phyloP scores from a whole-genome alignment of 768 basidiomycete species.

The Serendipita vermifera region DNA sequence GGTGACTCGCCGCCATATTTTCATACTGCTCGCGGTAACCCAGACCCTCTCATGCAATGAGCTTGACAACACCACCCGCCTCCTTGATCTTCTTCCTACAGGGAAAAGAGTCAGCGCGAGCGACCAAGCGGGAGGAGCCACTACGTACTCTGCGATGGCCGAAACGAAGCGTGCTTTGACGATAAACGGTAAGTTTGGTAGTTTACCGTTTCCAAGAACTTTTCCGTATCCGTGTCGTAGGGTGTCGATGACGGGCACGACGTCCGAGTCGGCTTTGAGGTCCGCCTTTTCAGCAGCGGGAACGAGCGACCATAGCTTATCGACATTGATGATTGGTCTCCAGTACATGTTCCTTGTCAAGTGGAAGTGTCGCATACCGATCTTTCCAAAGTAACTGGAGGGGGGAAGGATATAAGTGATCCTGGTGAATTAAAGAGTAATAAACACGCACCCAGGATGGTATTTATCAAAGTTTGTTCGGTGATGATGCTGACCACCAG shows the following conservation, averaged over 20 bases:
- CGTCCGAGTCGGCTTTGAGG: conserved; percentile 54
- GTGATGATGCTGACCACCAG: conserved; percentile 99
- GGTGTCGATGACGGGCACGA: conserved; percentile 93
- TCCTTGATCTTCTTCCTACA: conserved; percentile 72
- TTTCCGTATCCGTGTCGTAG: conserved; percentile 77
- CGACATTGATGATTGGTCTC: conserved; percentile 96
- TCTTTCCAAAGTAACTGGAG: conserved; percentile 92
- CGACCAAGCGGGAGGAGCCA: conserved; percentile 19
- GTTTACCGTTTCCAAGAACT: conserved; percentile 87
- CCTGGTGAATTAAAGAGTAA: neutral
- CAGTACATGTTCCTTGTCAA: conserved; percentile 80
- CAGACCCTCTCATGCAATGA: conserved; percentile 72
- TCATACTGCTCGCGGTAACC: too few relatives aligned
- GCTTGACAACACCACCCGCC: conserved; percentile 85
- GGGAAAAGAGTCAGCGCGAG: neutral
- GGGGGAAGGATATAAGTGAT: neutral
- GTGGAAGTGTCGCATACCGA: conserved; percentile 99
- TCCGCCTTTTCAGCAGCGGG: conserved; percentile 72
- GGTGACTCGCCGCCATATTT: too few relatives aligned
- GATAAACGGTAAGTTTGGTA: conserved; percentile 88
- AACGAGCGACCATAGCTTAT: conserved; percentile 90
- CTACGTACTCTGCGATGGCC: conserved; percentile 59
- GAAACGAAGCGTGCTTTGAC: conserved; percentile 97
- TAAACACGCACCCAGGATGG: conserved; percentile 54
- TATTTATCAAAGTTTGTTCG: conserved; percentile 97